Evolutionary conservation across 2,329 filamentous ascomycete species (phyloP), one percentile per base, ranked within the genome.

Genomic region (Xylaria sp.): DNA sequence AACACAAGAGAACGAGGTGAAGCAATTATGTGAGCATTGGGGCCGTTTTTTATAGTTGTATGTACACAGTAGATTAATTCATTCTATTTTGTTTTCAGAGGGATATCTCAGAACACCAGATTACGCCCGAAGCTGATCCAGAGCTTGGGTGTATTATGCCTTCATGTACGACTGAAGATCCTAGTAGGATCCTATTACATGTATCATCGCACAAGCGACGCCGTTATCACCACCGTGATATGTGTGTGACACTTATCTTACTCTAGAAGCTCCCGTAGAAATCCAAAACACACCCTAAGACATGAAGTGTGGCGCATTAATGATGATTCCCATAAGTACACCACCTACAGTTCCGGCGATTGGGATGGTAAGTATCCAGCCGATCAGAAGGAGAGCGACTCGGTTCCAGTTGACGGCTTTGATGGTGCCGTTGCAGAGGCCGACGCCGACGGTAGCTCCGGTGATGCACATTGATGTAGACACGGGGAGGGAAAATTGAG

Each of bases 401-500:
- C 90, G 89, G 81, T 93, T 88, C 82, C 85, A 94, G 85, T 94
- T 94, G 75, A 94, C 89, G 1, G 92, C 91, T 81, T 88, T 91
- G 67, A 88, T 71, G 32, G 86, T 89, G 40, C 91, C 91, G 78
- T 93, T 93, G 85, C 91, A 93, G 23, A 94, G 88, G 77, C 91
- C 91, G 58, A 94, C 92, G 68, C 92, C 92, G 53, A 93, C 90
- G 0, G 91, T 93, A 29, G 92, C 91, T 63, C 92, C 92, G 1
- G 91, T 93, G 79, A 94, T 93, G 79, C 92, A 94, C 91, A 91
- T 91, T 21, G 89, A 90, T 1, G 91, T 94, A 0, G 91, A 93
- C 32, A 94, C 91, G 44, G 92, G 92, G 0, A 94, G 89, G 1
- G 87, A 88, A 84, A 86, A 92, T 78, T 93, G 91, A 0, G 91